Evolutionary conservation across 257 asterid genomes (phyloP).

Genomic region (Orobanche coerulescens): DNA sequence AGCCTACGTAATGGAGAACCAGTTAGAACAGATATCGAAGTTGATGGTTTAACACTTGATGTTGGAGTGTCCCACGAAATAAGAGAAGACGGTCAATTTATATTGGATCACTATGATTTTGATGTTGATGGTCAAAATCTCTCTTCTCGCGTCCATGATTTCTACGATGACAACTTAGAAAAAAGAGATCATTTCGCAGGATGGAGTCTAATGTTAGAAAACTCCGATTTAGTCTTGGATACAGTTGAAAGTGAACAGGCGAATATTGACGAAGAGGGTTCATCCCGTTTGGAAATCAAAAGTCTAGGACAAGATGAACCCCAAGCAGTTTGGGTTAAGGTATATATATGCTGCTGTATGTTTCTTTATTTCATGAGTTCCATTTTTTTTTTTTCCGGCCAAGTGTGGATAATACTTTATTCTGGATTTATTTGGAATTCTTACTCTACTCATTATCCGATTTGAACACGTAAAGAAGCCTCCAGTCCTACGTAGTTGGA

Average conservation of each 20-base stretch:
- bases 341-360: conserved; percentile 21
- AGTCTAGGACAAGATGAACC: conserved; percentile 63
- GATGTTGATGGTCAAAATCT: conserved; percentile 47
- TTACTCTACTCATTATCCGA: too few species aligned
- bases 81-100: conserved; percentile 36
- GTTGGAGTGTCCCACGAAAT: conserved; percentile 35
- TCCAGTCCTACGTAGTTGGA: too few species aligned
- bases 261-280: conserved; percentile 35
- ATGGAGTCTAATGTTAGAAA: conserved; percentile 32
- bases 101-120: conserved; percentile 43
- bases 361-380: conserved; percentile 6
- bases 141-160: conserved; percentile 50
- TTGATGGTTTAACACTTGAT: conserved; percentile 30
- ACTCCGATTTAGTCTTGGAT: conserved; percentile 25
- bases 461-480: too few species aligned
- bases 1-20: conserved; percentile 35
- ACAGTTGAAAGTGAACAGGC: conserved; percentile 36
- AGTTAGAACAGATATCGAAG: conserved; percentile 37
- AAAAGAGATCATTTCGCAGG: conserved; percentile 39
- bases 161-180: conserved; percentile 49
- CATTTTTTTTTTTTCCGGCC: too few species aligned
- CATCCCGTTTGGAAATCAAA: conserved; percentile 35
- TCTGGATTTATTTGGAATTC: neutral
- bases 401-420: too few species aligned
- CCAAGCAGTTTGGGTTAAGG: conserved; percentile 97